phyloP scores from a whole-genome alignment of 2,329 filamentous ascomycete genomes.

The Pseudohalonectria lignicola region DNA sequence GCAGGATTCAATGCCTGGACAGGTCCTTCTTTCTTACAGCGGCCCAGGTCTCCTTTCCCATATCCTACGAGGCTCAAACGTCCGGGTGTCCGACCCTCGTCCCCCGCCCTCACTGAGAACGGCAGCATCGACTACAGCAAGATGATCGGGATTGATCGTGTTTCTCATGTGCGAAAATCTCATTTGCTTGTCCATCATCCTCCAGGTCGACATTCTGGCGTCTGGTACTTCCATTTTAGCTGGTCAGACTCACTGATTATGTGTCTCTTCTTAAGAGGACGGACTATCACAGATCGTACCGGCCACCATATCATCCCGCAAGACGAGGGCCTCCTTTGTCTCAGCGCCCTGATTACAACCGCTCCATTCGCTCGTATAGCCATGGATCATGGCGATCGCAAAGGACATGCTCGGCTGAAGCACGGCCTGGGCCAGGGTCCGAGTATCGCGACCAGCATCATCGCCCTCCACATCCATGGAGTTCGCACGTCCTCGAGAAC shows the following conservation, averaged over 20 bases:
- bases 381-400: conserved; percentile 13
- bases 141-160: conserved; percentile 37
- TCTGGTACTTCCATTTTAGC: too few species aligned
- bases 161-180: conserved; percentile 35
- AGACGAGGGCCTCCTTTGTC: conserved; percentile 26
- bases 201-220: too few species aligned
- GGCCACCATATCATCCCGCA: conserved; percentile 18
- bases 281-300: conserved; percentile 30
- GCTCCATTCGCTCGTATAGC: conserved; percentile 25
- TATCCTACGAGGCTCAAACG: conserved; percentile 47
- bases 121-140: conserved; percentile 36
- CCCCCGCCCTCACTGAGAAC: conserved; percentile 35
- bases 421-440: not conserved
- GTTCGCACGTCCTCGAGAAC: conserved; percentile 17
- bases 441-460: conserved; percentile 7
- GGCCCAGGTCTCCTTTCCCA: conserved; percentile 47
- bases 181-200: too few species aligned
- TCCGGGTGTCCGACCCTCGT: conserved; percentile 36
- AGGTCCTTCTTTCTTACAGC: conserved; percentile 22
- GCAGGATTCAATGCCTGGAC: not conserved
- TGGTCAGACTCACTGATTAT: too few species aligned
- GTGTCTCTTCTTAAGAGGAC: conserved; percentile 26
- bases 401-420: conserved; percentile 21
- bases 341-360: conserved; percentile 26
- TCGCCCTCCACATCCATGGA: conserved; percentile 10